A percentile compares a stretch with the other conserved stretches of the same genome.
Conservation (phyloP, 1,284 basidiomycete species). For the Puccinia novopanici region DNA sequence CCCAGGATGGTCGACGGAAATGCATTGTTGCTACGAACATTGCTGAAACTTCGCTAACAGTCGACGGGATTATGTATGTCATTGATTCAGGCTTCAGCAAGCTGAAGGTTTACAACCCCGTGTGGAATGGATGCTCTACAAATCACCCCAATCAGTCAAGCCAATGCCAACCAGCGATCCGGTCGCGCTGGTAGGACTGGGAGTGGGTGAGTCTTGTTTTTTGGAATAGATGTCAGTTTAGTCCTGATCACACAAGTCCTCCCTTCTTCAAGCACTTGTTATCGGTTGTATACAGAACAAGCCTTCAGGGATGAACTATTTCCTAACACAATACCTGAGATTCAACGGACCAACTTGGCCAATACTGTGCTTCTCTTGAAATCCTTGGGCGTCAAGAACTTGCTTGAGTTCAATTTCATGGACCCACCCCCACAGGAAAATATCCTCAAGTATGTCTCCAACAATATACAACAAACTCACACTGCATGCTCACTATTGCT, state of each 20-base stretch:
- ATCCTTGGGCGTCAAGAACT: constrained; percentile 87
- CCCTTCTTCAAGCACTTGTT: constrained; percentile 71
- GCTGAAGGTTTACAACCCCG: constrained; percentile 99
- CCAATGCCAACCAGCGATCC: constrained; percentile 91
- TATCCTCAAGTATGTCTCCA: constrained; percentile 53
- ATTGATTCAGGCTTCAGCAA: constrained; percentile 96
- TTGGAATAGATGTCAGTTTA: background rate
- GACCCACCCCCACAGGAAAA: constrained; percentile 77
- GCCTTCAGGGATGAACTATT: constrained; percentile 95
- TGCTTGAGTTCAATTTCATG: constrained; percentile 97
- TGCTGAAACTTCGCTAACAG: constrained; percentile 94
- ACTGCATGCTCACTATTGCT: constrained; percentile 67
- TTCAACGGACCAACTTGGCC: constrained; percentile 93
- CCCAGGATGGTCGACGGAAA: constrained; percentile 89
- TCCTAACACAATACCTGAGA: constrained; percentile 95
- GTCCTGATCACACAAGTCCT: background rate
- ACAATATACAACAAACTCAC: background rate
- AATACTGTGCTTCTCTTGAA: constrained; percentile 95
- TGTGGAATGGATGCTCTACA: constrained; percentile 99
- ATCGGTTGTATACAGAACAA: constrained; percentile 94
- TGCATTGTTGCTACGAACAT: constrained; percentile 99
- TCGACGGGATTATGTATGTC: constrained; percentile 96
- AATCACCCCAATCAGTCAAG: constrained; percentile 96
- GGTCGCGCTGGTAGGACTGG: constrained; percentile 96
- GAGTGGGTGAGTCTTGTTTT: constrained; percentile 61